These are phyloP conservation scores for Geoglossum glabrum DNA, from an alignment of 495 filamentous ascomycete species.

Conservation along the genomic window DNA sequence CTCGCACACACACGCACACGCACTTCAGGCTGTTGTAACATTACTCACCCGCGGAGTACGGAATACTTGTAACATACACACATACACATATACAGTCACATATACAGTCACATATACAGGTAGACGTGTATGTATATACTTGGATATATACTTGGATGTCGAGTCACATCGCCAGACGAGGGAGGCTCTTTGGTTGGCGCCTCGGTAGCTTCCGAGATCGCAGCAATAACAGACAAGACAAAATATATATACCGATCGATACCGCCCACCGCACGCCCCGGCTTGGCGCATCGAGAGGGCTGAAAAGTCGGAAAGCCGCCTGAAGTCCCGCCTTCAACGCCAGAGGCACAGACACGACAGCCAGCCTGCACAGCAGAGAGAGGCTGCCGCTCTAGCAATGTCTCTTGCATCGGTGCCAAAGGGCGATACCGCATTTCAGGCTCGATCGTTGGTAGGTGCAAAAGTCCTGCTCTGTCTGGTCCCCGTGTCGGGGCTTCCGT, in stretches of 20 bases:
- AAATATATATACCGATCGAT: too few relatives aligned
- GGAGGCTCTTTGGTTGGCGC: neutral
- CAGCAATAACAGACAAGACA: too few relatives aligned
- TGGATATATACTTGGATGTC: too few relatives aligned
- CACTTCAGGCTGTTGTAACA: too few relatives aligned
- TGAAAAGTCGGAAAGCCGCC: neutral
- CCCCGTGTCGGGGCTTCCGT: neutral
- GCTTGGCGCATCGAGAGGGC: neutral
- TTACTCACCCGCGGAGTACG: too few relatives aligned
- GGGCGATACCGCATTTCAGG: conserved; percentile 48
- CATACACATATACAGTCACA: too few relatives aligned
- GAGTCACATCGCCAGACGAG: too few relatives aligned
- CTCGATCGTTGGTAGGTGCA: conserved; percentile 43
- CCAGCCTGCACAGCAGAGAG: neutral
- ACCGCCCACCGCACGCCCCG: too few relatives aligned
- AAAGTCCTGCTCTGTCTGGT: neutral
- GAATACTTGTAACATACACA: too few relatives aligned
- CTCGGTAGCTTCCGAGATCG: neutral
- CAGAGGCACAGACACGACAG: neutral
- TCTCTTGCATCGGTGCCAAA: conserved; percentile 28
- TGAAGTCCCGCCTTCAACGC: neutral
- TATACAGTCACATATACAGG: too few relatives aligned
- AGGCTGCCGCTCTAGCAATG: conserved; percentile 14
- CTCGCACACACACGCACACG: too few relatives aligned
- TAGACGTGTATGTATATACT: too few relatives aligned